Conservation (phyloP, 768 basidiomycete genomes). For the Lactarius akahatsu region DNA sequence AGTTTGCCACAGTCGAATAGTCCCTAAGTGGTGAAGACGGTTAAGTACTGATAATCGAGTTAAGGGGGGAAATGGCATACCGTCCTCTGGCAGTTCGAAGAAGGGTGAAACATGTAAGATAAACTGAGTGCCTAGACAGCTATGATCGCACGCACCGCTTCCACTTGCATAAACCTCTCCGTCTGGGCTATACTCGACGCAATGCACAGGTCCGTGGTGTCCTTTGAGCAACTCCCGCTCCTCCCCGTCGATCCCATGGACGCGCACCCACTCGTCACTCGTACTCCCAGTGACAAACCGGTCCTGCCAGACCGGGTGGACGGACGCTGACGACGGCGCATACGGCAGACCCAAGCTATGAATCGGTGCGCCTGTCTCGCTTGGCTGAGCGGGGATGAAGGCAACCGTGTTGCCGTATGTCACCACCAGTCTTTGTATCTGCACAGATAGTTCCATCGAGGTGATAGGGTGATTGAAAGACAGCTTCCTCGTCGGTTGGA, state of each 20-base stretch:
- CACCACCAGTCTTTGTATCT: conserved; percentile 80
- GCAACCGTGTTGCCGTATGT: conserved; percentile 91
- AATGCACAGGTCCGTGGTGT: conserved; percentile 96
- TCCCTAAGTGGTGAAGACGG: conserved; percentile 49
- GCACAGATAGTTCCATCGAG: conserved; percentile 88
- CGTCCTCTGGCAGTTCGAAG: conserved; percentile 58
- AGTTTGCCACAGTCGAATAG: conserved; percentile 97
- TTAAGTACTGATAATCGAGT: conserved; percentile 17
- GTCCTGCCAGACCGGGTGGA: conserved; percentile 86
- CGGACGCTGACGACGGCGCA: conserved; percentile 89
- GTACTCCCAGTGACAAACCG: conserved; percentile 90
- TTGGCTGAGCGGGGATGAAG: conserved; percentile 76
- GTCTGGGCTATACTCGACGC: conserved; percentile 91
- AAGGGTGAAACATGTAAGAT: conserved; percentile 20
- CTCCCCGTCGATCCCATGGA: conserved; percentile 87
- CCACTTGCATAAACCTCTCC: conserved; percentile 98
- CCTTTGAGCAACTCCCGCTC: conserved; percentile 92
- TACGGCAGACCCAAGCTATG: conserved; percentile 82
- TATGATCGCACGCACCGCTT: conserved; percentile 65
- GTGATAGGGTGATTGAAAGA: conserved; percentile 79
- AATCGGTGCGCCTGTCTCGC: conserved; percentile 50
- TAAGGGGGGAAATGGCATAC: conserved; percentile 41
- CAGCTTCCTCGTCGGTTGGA: conserved; percentile 65
- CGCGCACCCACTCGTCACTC: conserved; percentile 94
- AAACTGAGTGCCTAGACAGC: conserved; percentile 11